Conservation (phyloP, 1,284 basidiomycete species). For the Caloboletus firmus region DNA sequence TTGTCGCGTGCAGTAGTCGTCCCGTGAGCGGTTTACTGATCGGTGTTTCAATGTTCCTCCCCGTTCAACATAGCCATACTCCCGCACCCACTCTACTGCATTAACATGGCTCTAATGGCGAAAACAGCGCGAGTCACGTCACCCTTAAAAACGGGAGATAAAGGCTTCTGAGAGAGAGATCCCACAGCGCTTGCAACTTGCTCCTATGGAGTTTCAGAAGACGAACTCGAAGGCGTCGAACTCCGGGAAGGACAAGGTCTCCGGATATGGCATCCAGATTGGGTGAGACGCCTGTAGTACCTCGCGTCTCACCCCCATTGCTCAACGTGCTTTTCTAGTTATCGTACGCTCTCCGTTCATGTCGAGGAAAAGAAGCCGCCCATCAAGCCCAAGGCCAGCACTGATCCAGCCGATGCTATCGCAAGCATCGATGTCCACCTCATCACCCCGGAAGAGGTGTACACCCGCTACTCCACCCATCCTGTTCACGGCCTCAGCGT, state of each 20-base stretch:
- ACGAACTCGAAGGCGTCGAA: constrained; percentile 20
- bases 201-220: constrained; percentile 20
- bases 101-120: constrained; percentile 13
- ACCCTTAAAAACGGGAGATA: constrained; percentile 1
- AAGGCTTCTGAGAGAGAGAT: background rate
- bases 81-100: background rate
- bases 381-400: constrained; percentile 11
- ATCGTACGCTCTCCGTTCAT: constrained; percentile 43
- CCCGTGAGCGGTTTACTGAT: no score
- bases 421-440: constrained; percentile 49
- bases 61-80: background rate
- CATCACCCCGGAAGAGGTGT: constrained; percentile 42
- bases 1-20: no score
- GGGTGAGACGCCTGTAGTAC: constrained; percentile 13
- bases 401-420: constrained; percentile 40
- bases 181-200: background rate
- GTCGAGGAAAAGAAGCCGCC: constrained; percentile 33
- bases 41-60: no score
- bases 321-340: constrained; percentile 34
- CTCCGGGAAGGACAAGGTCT: constrained; percentile 14
- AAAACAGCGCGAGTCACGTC: constrained; percentile 13
- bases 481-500: constrained; percentile 45
- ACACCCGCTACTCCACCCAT: constrained; percentile 45
- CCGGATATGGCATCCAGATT: constrained; percentile 36
- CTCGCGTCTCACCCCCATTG: constrained; percentile 18